phyloP scores from a whole-genome alignment of 805 yeast genomes.

The Starmerella sp. region DNA sequence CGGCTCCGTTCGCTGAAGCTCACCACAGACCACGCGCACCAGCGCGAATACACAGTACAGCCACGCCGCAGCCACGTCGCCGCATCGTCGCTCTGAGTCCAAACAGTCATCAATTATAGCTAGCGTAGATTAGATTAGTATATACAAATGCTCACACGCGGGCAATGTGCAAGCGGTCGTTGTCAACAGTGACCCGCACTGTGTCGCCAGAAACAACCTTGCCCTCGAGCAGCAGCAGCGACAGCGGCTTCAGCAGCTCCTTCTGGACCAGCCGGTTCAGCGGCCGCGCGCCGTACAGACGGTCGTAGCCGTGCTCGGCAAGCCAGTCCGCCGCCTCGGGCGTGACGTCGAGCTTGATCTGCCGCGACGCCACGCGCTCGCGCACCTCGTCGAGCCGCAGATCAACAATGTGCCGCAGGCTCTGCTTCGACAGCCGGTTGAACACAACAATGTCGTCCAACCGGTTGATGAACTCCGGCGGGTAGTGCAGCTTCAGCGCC shows the following conservation, averaged over 20 bases:
- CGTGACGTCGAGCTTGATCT: constrained; percentile 49
- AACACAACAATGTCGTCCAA: constrained; percentile 89
- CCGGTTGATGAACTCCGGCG: constrained; percentile 93
- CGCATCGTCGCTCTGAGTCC: too few relatives aligned
- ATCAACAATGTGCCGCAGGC: constrained; percentile 71
- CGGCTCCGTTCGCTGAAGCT: too few relatives aligned
- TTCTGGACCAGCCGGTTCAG: constrained; percentile 81
- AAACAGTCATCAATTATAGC: background rate
- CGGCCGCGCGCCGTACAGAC: constrained; percentile 91
- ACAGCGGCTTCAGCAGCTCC: constrained; percentile 77
- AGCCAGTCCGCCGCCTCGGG: constrained; percentile 66
- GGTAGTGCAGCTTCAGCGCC: constrained; percentile 58
- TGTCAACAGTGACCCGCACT: constrained; percentile 40
- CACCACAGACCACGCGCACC: too few relatives aligned
- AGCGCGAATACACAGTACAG: too few relatives aligned
- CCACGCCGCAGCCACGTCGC: too few relatives aligned
- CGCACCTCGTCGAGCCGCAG: constrained; percentile 73
- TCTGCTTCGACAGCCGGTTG: constrained; percentile 71
- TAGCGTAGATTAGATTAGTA: background rate
- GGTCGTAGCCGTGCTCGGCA: constrained; percentile 80
- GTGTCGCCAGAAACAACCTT: constrained; percentile 51
- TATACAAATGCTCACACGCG: background rate
- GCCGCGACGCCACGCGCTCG: constrained; percentile 63
- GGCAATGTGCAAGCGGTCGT: constrained; percentile 31
- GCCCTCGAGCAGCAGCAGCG: constrained; percentile 67